Percentiles rank a stretch among this genome's conserved stretches.
Conservation (phyloP, 1,284 basidiomycete species). For the Rhodotorula sp. region DNA sequence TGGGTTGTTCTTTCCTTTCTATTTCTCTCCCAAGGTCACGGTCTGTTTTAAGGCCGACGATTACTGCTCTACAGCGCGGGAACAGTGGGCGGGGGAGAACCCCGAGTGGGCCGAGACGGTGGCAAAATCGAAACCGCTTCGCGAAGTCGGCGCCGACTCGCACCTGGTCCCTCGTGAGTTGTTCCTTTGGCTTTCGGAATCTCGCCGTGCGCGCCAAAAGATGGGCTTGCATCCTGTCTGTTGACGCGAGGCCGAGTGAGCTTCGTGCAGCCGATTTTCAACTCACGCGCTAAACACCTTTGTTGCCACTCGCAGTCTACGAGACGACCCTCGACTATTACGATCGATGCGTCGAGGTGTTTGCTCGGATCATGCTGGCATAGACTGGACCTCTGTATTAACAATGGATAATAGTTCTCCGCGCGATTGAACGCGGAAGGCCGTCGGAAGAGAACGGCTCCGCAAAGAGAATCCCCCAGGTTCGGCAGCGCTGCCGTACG, state of each 20-base stretch:
- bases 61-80: slow-evolving; percentile 1
- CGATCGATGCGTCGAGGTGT: neutral
- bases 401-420: neutral
- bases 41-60: too few species aligned
- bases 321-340: neutral
- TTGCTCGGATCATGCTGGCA: neutral
- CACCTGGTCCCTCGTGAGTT: neutral
- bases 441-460: neutral
- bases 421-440: neutral
- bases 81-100: slow-evolving; percentile 1
- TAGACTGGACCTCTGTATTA: neutral
- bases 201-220: neutral
- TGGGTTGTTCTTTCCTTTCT: too few species aligned
- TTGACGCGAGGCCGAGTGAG: too few species aligned
- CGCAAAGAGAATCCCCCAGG: neutral
- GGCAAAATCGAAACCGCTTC: neutral
- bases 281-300: too few species aligned
- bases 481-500: too few species aligned
- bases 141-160: neutral
- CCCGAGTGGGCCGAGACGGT: slow-evolving; percentile 16
- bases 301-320: neutral
- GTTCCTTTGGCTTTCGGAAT: neutral
- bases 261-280: too few species aligned
- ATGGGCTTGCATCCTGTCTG: too few species aligned
- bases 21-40: too few species aligned